phyloP scores from a whole-genome alignment of 768 basidiomycete genomes.

The Jaapia argillacea region DNA sequence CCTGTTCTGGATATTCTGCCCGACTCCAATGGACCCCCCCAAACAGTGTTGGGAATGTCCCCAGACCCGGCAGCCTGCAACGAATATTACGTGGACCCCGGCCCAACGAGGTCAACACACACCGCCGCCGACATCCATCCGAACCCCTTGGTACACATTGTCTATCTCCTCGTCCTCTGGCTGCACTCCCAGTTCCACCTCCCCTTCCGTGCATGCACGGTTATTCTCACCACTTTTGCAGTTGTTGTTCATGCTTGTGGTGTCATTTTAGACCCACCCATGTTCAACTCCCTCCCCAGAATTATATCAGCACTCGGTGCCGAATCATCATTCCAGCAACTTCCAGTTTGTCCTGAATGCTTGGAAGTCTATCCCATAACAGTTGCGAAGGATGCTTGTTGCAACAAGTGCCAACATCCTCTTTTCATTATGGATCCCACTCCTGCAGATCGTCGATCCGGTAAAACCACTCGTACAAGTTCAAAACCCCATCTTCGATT shows the following conservation, averaged over 20 bases:
- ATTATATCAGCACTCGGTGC: conserved; percentile 9
- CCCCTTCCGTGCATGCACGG: conserved; percentile 17
- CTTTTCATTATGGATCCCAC: background rate
- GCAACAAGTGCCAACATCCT: background rate
- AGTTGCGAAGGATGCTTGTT: background rate
- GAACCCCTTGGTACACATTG: conserved; percentile 9
- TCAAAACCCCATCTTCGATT: conserved; percentile 2
- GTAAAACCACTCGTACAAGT: background rate
- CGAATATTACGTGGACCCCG: too few relatives aligned
- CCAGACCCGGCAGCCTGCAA: too few relatives aligned
- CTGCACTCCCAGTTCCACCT: conserved; percentile 18
- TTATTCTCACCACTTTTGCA: conserved; percentile 9
- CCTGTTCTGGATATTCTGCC: too few relatives aligned
- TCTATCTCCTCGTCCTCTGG: conserved; percentile 17
- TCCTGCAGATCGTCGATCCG: background rate
- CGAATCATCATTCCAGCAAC: conserved; percentile 9
- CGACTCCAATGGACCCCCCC: too few relatives aligned
- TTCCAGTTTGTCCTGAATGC: conserved; percentile 16
- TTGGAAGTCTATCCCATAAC: conserved; percentile 10
- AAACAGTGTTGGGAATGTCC: too few relatives aligned
- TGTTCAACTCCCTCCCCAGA: conserved; percentile 13
- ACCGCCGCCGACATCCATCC: too few relatives aligned
- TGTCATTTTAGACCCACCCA: conserved; percentile 5
- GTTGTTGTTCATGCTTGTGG: conserved; percentile 8
- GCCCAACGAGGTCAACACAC: too few relatives aligned